Evolutionary conservation across 768 basidiomycete genomes (phyloP).

Genomic region (Lentinula lateritia): DNA sequence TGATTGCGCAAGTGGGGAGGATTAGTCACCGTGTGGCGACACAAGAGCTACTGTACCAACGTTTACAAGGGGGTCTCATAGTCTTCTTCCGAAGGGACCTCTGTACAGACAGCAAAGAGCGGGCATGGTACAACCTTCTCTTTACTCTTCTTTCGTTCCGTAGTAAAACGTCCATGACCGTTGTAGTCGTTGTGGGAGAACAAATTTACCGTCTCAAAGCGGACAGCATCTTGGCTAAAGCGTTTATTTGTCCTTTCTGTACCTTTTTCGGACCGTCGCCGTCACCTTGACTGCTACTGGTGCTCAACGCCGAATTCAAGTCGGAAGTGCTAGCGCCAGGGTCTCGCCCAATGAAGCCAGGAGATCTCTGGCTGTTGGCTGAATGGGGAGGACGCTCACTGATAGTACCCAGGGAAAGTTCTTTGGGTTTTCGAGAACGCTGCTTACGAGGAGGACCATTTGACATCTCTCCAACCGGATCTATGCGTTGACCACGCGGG

Average conservation of each 20-base stretch:
- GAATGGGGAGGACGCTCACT: slow-evolving; percentile 53
- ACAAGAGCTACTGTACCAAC: slow-evolving; percentile 9
- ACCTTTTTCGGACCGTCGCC: slow-evolving; percentile 63
- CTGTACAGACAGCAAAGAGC: background rate
- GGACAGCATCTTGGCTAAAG: slow-evolving; percentile 88
- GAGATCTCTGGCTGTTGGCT: slow-evolving; percentile 30
- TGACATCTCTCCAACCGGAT: slow-evolving; percentile 60
- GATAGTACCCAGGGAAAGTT: slow-evolving; percentile 67
- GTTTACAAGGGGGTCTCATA: slow-evolving; percentile 3
- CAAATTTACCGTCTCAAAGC: slow-evolving; percentile 60
- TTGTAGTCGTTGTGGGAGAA: background rate
- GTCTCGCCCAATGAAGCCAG: slow-evolving; percentile 48
- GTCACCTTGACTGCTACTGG: slow-evolving; percentile 31
- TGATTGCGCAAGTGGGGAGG: slow-evolving; percentile 2
- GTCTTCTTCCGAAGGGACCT: background rate
- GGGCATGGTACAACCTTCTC: background rate
- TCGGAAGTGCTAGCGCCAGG: slow-evolving; percentile 76
- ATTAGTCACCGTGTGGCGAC: slow-evolving; percentile 4
- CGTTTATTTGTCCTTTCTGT: slow-evolving; percentile 85
- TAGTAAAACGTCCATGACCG: background rate
- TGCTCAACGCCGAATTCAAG: slow-evolving; percentile 24
- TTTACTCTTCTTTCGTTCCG: background rate
- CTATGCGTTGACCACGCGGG: slow-evolving; percentile 59
- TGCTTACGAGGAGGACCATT: slow-evolving; percentile 60
- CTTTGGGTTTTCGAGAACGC: slow-evolving; percentile 64